phyloP scores from a whole-genome alignment of 306 rosid genomes.

The Rosa persica region DNA sequence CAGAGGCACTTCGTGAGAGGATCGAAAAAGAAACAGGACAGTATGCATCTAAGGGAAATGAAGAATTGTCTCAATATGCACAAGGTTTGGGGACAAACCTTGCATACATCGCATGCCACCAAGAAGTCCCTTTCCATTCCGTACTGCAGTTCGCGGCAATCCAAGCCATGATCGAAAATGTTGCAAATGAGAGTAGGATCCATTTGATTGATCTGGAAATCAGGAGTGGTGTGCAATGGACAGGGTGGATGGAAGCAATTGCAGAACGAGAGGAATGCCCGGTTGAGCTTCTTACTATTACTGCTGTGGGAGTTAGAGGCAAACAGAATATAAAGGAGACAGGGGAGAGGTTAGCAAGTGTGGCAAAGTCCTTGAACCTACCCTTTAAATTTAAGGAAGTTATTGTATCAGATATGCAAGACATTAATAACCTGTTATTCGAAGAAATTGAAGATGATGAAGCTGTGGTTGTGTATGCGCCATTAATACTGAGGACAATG shows the following conservation, averaged over 20 bases:
- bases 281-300: conserved; percentile 48
- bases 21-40: conserved; percentile 51
- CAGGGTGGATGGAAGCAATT: conserved; percentile 60
- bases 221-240: conserved; percentile 55
- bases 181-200: conserved; percentile 40
- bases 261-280: conserved; percentile 38
- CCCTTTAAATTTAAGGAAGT: conserved; percentile 52
- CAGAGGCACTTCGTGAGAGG: conserved; percentile 59
- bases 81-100: conserved; percentile 17
- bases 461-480: conserved; percentile 51
- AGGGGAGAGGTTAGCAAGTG: conserved; percentile 46
- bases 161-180: conserved; percentile 64
- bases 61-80: conserved; percentile 8
- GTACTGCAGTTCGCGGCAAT: conserved; percentile 47
- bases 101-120: conserved; percentile 26
- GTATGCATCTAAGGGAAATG: conserved; percentile 5
- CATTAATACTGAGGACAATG: conserved; percentile 45
- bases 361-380: conserved; percentile 59
- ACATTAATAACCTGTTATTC: conserved; percentile 43
- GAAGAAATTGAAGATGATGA: conserved; percentile 45
- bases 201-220: conserved; percentile 65
- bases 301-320: conserved; percentile 44
- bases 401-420: conserved; percentile 43
- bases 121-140: conserved; percentile 54
- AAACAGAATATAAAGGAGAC: conserved; percentile 36